Base-by-base conservation (phyloP, 1,284 basidiomycete species). In the Puccinia coronata region DNA sequence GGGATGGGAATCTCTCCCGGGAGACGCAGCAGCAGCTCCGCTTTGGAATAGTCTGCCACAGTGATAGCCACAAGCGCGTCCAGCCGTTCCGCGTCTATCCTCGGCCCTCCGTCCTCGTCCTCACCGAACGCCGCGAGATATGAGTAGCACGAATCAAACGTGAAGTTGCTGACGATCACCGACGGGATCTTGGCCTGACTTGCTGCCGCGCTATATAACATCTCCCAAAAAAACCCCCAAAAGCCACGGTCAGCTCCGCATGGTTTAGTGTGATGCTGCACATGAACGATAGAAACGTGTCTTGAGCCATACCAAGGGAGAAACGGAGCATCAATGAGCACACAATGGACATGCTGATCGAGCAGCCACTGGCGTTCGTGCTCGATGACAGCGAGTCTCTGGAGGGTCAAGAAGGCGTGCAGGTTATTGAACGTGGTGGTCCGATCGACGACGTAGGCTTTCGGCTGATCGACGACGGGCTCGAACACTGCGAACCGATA, bases 111-210 rank as follows among this genome's bases (percentile, higher is more conserved):
- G 41, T 49, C 43, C 31, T 41, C 31, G 25, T 75, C 18, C 47
- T 49, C 34, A 57, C 89, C 84, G 4, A 87, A 85, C 0, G 90
- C 90, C 1, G 90, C 89, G 28, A 93, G 90, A 83, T 91, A 92
- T 83, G 91, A 92, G 84, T 91, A 93, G 14, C 92, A 92, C 0
- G 92, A 91, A 86, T 93, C 92, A 85, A 93, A 93, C 0, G 92
- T 92, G 85, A 93, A 93, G 86, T 93, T 93, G 74, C 91, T 92
- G 82, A 92, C 89, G 23, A 93, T 87, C 67, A 91, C 88, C 0
- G 91, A 91, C 0, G 92, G 92, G 36, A 93, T 88, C 0, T 89
- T 88, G 0, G 90, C 89, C 47, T 87, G 85, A 82, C 90, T 89
- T 2, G 91, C 92, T 0, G 92, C 92, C 71, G 91, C 88, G 84